Evolutionary conservation across 441 rosid species (phyloP).

Genomic region (Arabidopsis lyrata): DNA sequence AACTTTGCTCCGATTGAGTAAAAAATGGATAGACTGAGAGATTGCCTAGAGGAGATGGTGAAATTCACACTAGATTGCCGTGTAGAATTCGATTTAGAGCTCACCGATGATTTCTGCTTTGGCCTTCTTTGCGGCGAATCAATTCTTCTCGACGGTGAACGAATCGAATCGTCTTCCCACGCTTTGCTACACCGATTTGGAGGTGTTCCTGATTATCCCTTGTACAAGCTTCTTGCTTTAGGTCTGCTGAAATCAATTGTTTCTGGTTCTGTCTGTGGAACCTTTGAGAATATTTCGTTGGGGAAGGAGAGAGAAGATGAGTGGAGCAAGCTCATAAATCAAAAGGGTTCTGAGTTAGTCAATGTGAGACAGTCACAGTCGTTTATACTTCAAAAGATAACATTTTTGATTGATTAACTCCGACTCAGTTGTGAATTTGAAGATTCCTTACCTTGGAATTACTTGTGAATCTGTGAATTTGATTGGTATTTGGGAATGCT

Average conservation of each 20-base stretch:
- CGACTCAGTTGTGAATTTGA: conserved; percentile 6
- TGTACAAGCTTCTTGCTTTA: conserved; percentile 63
- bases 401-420: not conserved
- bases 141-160: conserved; percentile 32
- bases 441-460: not conserved
- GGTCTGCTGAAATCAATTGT: conserved; percentile 53
- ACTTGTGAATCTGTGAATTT: conserved; percentile 1
- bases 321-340: conserved; percentile 52
- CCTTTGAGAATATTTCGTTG: conserved; percentile 39
- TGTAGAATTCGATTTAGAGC: conserved; percentile 50
- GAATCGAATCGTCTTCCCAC: not conserved
- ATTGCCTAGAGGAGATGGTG: conserved; percentile 57
- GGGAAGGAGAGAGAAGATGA: conserved; percentile 51
- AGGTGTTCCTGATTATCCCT: conserved; percentile 63
- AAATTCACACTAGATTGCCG: conserved; percentile 59
- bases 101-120: conserved; percentile 63
- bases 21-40: conserved; percentile 51
- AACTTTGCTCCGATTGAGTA: not conserved
- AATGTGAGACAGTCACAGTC: conserved; percentile 42
- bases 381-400: not conserved
- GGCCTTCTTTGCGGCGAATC: conserved; percentile 55
- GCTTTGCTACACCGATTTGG: not conserved
- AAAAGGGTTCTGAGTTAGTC: conserved; percentile 52
- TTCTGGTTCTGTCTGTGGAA: conserved; percentile 47
- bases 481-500: conserved; percentile 6